These are phyloP conservation scores for Eucalyptus polyanthemos DNA, from an alignment of 345 rosid genomes.

Conservation along the genomic window DNA sequence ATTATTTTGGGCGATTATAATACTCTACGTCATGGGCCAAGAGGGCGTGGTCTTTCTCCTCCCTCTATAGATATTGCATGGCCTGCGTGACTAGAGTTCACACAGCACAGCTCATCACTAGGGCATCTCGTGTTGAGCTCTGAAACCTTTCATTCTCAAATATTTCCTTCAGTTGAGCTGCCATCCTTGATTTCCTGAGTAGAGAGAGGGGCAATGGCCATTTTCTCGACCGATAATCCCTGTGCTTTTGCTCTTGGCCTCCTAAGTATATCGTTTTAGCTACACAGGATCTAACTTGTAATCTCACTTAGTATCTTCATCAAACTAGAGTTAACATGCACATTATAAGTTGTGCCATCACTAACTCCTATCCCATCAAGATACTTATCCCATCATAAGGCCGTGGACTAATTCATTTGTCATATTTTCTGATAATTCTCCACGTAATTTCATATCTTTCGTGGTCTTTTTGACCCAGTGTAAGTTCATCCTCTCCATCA, in stretches of 20 bases:
- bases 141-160: not conserved
- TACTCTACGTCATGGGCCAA: not conserved
- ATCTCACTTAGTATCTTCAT: not conserved
- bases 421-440: not conserved
- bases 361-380: not conserved
- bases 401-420: not conserved
- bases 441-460: constrained; percentile 54
- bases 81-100: not conserved
- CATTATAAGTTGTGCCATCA: not conserved
- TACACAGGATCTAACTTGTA: not conserved
- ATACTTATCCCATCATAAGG: not conserved
- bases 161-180: not conserved
- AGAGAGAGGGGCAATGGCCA: not conserved
- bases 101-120: not conserved
- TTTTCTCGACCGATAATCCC: not conserved
- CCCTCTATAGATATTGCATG: not conserved
- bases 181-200: not conserved
- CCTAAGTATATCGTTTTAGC: not conserved
- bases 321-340: not conserved
- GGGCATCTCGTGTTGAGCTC: not conserved
- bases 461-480: constrained; percentile 59
- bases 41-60: not conserved
- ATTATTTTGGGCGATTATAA: not conserved
- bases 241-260: constrained; percentile 20
- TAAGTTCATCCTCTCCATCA: constrained; percentile 10